Percentiles rank a stretch among this genome's conserved stretches.
Evolutionary conservation across 2,329 filamentous ascomycete genomes (phyloP).

Genomic region (Colletotrichum spaethianum): DNA sequence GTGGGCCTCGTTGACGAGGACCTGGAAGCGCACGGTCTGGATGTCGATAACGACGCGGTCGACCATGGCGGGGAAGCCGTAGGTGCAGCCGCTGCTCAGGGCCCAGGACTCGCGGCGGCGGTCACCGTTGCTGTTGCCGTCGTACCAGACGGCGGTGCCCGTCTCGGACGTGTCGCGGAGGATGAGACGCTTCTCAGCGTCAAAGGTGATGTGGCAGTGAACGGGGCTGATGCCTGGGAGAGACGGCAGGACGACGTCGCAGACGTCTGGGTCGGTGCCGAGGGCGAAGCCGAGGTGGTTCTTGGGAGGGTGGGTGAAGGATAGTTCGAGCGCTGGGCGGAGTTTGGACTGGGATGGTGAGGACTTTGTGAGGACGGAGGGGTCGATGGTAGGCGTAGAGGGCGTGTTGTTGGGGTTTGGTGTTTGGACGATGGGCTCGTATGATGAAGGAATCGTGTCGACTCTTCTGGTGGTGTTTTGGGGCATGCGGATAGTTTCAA

Average conservation of each 20-base stretch:
- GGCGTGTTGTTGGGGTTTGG: constrained; percentile 18
- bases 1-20: constrained; percentile 55
- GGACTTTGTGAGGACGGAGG: constrained; percentile 23
- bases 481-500: constrained; percentile 36
- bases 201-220: constrained; percentile 57
- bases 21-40: constrained; percentile 56
- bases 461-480: constrained; percentile 33
- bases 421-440: constrained; percentile 23
- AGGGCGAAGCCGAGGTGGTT: constrained; percentile 55
- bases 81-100: constrained; percentile 50
- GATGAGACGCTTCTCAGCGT: constrained; percentile 54
- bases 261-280: constrained; percentile 53
- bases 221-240: constrained; percentile 51
- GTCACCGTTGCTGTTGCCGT: constrained; percentile 56
- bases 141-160: constrained; percentile 60
- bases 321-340: constrained; percentile 52
- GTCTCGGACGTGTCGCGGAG: constrained; percentile 55
- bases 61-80: constrained; percentile 52
- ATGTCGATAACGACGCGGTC: constrained; percentile 56
- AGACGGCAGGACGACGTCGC: constrained; percentile 55
- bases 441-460: constrained; percentile 28
- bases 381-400: constrained; percentile 35
- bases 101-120: constrained; percentile 54
- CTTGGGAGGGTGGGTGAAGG: constrained; percentile 52
- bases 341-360: constrained; percentile 5